These are phyloP conservation scores for Colletotrichum salicis DNA, from an alignment of 2,329 filamentous ascomycete species.

Conservation along the genomic window DNA sequence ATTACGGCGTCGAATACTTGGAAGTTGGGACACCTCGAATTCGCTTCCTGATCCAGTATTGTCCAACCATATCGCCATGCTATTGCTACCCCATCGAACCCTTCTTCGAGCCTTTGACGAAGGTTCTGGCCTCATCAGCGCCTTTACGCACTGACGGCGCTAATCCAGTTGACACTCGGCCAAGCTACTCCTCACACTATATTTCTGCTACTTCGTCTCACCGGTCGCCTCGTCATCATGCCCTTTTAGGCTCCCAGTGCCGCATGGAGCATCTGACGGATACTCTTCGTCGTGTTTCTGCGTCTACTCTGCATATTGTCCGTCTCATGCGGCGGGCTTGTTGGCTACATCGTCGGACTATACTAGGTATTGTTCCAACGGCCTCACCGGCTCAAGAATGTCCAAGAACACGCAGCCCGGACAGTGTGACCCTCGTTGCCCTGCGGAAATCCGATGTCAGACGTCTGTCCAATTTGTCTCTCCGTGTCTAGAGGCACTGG, in stretches of 20 bases:
- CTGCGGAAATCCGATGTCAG: conserved; percentile 1
- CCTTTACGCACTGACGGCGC: conserved; percentile 14
- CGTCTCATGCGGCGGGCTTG: conserved; percentile 24
- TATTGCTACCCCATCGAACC: conserved; percentile 16
- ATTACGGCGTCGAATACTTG: neutral
- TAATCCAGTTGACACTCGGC: conserved; percentile 11
- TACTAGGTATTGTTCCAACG: conserved; percentile 1
- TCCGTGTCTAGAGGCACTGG: neutral
- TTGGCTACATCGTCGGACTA: conserved; percentile 7
- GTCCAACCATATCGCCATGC: conserved; percentile 5
- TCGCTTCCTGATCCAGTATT: neutral
- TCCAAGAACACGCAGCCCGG: conserved; percentile 14
- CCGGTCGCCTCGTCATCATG: conserved; percentile 13
- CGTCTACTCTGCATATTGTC: conserved; percentile 21
- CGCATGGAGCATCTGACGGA: conserved; percentile 3
- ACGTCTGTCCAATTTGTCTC: neutral
- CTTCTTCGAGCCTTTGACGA: conserved; percentile 22
- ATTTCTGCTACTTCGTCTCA: conserved; percentile 8
- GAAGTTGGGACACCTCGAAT: neutral
- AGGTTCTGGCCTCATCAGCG: conserved; percentile 20
- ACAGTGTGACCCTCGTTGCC: conserved; percentile 1
- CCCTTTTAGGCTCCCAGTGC: conserved; percentile 2
- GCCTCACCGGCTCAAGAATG: neutral
- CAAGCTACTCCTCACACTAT: conserved; percentile 12
- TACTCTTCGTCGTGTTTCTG: neutral